Evolutionary conservation across 1,284 basidiomycete genomes (phyloP).

Genomic region (Tilletia walkeri): DNA sequence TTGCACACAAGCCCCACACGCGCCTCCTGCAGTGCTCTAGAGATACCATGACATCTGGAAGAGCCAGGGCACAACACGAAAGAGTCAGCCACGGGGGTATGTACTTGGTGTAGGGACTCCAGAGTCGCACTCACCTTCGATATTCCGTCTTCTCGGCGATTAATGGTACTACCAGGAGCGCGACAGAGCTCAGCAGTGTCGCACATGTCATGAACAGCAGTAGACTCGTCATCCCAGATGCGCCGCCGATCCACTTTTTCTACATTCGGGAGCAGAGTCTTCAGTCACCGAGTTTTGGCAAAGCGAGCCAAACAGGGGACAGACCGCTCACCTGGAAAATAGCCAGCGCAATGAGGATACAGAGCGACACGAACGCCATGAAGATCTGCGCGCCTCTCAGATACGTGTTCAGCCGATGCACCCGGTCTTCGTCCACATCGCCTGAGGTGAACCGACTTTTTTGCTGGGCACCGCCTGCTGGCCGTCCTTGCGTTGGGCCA

Average conservation of each 20-base stretch:
- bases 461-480: neutral
- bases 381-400: constrained; percentile 33
- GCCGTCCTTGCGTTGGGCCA: constrained; percentile 40
- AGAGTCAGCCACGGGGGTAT: neutral
- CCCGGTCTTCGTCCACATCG: constrained; percentile 27
- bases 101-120: too few relatives aligned
- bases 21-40: constrained; percentile 37
- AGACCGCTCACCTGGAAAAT: constrained; percentile 12
- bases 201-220: constrained; percentile 35
- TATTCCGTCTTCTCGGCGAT: constrained; percentile 25
- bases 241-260: constrained; percentile 38
- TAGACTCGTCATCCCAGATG: constrained; percentile 45
- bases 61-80: too few relatives aligned
- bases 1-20: constrained; percentile 44
- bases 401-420: constrained; percentile 30
- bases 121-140: neutral
- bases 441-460: neutral
- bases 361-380: constrained; percentile 32
- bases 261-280: constrained; percentile 27
- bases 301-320: neutral
- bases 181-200: constrained; percentile 30
- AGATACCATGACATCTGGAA: constrained; percentile 19
- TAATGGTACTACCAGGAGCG: constrained; percentile 40
- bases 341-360: constrained; percentile 44
- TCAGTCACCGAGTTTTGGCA: neutral